Evolutionary conservation across 2,329 filamentous ascomycete species (phyloP).

Genomic region (Trichophyton rubrum): DNA sequence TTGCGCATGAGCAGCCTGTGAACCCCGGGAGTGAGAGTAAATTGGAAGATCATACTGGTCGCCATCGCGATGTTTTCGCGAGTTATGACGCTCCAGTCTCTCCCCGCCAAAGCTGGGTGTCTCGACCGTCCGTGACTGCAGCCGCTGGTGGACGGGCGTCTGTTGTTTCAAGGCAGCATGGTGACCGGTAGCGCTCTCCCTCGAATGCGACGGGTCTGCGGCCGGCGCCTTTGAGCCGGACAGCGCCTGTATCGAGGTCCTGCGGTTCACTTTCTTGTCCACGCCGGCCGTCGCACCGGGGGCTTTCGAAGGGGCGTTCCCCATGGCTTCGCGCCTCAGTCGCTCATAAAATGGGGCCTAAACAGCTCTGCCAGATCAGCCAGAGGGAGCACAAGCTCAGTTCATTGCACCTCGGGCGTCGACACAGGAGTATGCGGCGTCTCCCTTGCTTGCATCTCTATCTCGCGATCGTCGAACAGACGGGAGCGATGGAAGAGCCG

Average conservation of each 20-base stretch:
- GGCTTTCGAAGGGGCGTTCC: constrained; percentile 38
- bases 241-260: constrained; percentile 31
- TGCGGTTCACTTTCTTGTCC: constrained; percentile 30
- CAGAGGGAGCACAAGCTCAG: not conserved
- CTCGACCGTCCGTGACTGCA: constrained; percentile 29
- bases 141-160: constrained; percentile 29
- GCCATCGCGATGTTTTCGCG: constrained; percentile 13
- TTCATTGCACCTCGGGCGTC: not conserved
- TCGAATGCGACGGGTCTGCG: constrained; percentile 33
- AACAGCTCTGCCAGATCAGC: not conserved
- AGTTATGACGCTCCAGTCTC: constrained; percentile 17
- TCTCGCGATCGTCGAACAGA: not conserved
- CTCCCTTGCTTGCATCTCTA: not conserved
- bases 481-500: not conserved
- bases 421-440: not conserved
- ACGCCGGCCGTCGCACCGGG: constrained; percentile 22
- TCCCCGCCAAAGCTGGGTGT: constrained; percentile 18
- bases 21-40: not conserved
- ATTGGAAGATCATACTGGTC: not conserved
- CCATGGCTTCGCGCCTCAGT: constrained; percentile 25
- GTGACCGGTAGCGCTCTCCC: constrained; percentile 32
- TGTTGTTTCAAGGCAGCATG: constrained; percentile 24
- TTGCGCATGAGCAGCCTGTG: constrained; percentile 19
- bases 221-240: constrained; percentile 29
- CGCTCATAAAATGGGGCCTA: not conserved